A percentile compares a stretch with the other conserved stretches of the same genome.
phyloP scores from a whole-genome alignment of 495 filamentous ascomycete genomes.

The Eremomyces bilateralis region DNA sequence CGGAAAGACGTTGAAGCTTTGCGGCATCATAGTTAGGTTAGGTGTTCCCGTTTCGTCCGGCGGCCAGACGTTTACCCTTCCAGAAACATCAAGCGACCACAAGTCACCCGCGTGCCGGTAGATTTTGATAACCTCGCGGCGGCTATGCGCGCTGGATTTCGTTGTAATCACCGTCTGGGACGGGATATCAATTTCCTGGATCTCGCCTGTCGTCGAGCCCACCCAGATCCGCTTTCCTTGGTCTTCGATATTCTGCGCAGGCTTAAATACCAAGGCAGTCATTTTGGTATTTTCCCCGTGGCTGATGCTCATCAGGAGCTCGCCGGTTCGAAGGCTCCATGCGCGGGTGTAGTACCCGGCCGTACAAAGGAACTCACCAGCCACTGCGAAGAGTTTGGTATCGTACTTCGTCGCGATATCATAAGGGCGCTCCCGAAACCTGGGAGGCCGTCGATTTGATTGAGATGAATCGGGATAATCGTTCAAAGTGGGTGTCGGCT shows the following conservation, averaged over 20 bases:
- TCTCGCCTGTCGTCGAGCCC: constrained; percentile 65
- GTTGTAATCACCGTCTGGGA: constrained; percentile 42
- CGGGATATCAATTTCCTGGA: constrained; percentile 67
- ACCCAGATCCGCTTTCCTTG: constrained; percentile 81
- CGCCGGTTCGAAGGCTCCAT: constrained; percentile 68
- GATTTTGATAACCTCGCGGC: constrained; percentile 70
- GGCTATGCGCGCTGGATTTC: constrained; percentile 49
- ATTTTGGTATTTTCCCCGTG: constrained; percentile 64
- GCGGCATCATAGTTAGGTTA: constrained; percentile 42
- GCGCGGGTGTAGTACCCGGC: constrained; percentile 64
- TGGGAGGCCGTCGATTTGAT: constrained; percentile 65
- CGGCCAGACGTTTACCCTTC: constrained; percentile 70
- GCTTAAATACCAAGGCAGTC: constrained; percentile 68
- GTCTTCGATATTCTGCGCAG: constrained; percentile 44
- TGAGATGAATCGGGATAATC: constrained; percentile 73
- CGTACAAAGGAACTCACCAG: constrained; percentile 71
- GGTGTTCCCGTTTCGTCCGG: constrained; percentile 57
- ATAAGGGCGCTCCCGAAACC: constrained; percentile 39
- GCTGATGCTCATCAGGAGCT: constrained; percentile 53
- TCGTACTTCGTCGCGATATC: constrained; percentile 74
- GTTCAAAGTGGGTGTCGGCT: constrained; percentile 9
- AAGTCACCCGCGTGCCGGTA: constrained; percentile 69
- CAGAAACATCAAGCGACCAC: constrained; percentile 86
- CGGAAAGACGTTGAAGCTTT: constrained; percentile 48
- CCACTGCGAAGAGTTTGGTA: constrained; percentile 63